Base-by-base conservation (phyloP, 1,139 yeast species). In the Pichia sp. region DNA sequence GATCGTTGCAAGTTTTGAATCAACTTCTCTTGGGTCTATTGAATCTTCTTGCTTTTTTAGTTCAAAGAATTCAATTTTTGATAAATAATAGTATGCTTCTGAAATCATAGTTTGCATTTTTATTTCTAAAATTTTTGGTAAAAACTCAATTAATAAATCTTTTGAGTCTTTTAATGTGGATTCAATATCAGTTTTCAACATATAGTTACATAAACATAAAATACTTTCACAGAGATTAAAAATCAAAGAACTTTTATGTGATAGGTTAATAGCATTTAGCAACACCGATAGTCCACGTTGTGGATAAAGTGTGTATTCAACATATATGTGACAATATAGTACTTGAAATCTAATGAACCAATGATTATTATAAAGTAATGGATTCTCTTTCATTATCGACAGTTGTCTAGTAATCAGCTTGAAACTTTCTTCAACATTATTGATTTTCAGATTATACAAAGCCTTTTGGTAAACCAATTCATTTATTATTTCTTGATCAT, bases 281-380 rank as follows among this genome's bases (percentile, higher is more conserved):
- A 76, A 57, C 37, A 73, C 60, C 0, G 79, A 69, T 15, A 78
- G 54, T 0, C 72, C 76, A 44, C 75, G 65, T 8, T 71, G 59
- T 12, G 71, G 70, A 5, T 68, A 64, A 1, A 71, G 20, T 1
- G 64, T 72, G 1, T 74, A 62, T 13, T 57, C 50, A 26, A 68
- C 60, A 50, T 73, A 66, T 3, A 77, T 65, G 18, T 62, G 59
- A 44, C 79, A 71, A 53, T 74, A 74, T 40, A 77, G 56, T 15
- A 77, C 54, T 39, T 72, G 74, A 47, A 76, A 68, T 54, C 69
- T 68, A 34, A 77, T 64, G 16, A 64, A 63, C 64, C 76, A 68
- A 44, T 66, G 68, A 24, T 67, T 64, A 52, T 74, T 74, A 20
- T 64, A 63, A 6, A 59, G 49, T 27, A 61, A 53, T 9, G 61